Evolutionary conservation across 768 basidiomycete genomes (phyloP).

Genomic region (Phaeotremella skinneri): DNA sequence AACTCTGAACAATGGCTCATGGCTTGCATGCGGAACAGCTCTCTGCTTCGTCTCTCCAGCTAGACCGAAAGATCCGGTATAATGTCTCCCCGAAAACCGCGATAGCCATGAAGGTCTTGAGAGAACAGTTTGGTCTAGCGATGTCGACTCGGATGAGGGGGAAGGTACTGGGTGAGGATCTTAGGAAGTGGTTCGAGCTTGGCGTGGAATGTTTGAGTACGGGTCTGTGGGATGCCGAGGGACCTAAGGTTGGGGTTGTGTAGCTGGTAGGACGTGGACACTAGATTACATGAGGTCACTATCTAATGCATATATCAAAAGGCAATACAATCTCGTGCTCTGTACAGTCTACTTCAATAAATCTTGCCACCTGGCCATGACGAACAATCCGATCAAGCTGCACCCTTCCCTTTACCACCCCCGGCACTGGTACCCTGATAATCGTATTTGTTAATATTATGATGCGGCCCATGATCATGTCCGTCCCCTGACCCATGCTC

Average conservation of each 20-base stretch:
- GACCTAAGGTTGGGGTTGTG: slow-evolving; percentile 18
- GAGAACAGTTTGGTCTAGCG: slow-evolving; percentile 61
- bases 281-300: too few relatives aligned
- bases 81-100: slow-evolving; percentile 67
- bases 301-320: neutral
- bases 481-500: neutral
- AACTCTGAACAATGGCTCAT: neutral
- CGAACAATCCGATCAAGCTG: neutral
- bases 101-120: slow-evolving; percentile 75
- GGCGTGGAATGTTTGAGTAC: slow-evolving; percentile 56
- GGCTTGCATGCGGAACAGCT: slow-evolving; percentile 56
- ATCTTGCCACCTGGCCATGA: neutral
- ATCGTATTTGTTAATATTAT: slow-evolving; percentile 7
- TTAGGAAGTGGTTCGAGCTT: slow-evolving; percentile 70
- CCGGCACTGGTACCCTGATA: neutral
- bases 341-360: neutral
- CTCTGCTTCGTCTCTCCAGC: slow-evolving; percentile 64
- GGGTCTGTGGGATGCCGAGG: slow-evolving; percentile 19
- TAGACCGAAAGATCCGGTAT: slow-evolving; percentile 84
- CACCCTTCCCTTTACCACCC: neutral
- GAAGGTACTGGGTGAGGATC: slow-evolving; percentile 61
- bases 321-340: neutral
- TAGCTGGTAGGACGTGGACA: too few relatives aligned
- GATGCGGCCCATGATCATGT: neutral
- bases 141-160: slow-evolving; percentile 65